Evolutionary conservation across 768 basidiomycete species (phyloP).

Genomic region (Trichaptum fuscoviolaceum): DNA sequence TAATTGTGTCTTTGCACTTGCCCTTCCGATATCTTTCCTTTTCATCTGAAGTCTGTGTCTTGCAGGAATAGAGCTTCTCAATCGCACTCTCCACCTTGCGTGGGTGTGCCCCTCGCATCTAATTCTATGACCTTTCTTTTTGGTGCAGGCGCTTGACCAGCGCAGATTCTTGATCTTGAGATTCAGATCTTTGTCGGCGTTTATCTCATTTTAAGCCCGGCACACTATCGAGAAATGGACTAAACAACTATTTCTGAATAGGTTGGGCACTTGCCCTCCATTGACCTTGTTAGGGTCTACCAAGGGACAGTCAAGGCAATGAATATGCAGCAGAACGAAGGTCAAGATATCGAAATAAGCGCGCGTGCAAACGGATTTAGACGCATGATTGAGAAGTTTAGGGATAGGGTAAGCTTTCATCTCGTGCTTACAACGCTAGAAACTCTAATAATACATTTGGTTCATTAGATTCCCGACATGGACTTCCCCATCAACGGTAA

Average conservation of each 20-base stretch:
- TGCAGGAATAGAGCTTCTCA: no score
- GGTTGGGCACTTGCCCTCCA: slow-evolving; percentile 75
- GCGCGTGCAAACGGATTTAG: slow-evolving; percentile 76
- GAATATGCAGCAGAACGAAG: slow-evolving; percentile 49
- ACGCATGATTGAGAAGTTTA: slow-evolving; percentile 65
- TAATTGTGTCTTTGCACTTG: background rate
- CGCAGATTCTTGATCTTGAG: background rate
- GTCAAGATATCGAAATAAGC: slow-evolving; percentile 63
- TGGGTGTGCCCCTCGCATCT: no score
- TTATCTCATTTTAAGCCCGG: background rate
- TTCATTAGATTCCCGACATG: slow-evolving; percentile 79
- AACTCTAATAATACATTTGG: slow-evolving; percentile 6
- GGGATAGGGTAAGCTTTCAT: slow-evolving; percentile 40
- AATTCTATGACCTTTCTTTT: no score
- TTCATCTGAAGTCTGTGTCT: no score
- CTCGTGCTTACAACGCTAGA: slow-evolving; percentile 2
- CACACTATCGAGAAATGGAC: background rate
- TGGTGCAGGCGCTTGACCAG: no score
- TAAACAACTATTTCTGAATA: slow-evolving; percentile 23
- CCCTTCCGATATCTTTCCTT: background rate
- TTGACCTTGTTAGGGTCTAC: slow-evolving; percentile 80
- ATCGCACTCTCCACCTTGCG: no score
- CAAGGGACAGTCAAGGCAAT: slow-evolving; percentile 56
- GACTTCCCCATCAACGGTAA: slow-evolving; percentile 91
- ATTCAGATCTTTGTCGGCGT: background rate